Evolutionary conservation across 2,329 filamentous ascomycete genomes (phyloP), one percentile per base, ranked within the genome.

Genomic region (Cladophialophora immunda): DNA sequence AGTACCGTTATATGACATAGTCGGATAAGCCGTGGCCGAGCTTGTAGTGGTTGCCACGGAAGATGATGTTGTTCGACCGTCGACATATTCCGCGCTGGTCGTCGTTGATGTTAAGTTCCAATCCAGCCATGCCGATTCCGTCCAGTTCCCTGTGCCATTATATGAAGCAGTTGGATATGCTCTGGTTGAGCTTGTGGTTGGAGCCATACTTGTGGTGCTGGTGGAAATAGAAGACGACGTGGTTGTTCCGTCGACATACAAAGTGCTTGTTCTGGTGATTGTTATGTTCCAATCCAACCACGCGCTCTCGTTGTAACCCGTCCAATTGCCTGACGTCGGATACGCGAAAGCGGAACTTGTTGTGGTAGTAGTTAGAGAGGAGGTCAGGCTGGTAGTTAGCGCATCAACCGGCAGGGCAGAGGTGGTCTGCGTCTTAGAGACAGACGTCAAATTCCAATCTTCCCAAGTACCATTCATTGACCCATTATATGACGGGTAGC

Each of bases 241-340:
- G 7, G 45, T 50, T 50, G 4, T 19, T 27, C 45, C 45, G 22
- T 50, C 45, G 17, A 50, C 45, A 19, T 50, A 50, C 45, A 50
- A 13, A 9, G 45, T 50, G 15, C 45, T 50, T 50, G 45, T 50
- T 27, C 45, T 25, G 19, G 57, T 30, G 17, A 25, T 9, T 5
- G 38, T 30, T 6, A 32, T 1, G 22, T 19, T 59, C 57, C 57
- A 59, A 15, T 59, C 57, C 19, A 59, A 27, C 57, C 57, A 55
- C 53, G 53, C 38, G 57, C 29, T 41, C 27, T 41, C 38, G 57
- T 59, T 59, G 8, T 30, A 52, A 52, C 45, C 57, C 22, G 30
- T 59, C 57, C 57, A 59, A 17, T 59, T 59, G 25, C 36, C 57
- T 6, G 7, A 22, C 8, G 57, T 47, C 29, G 57, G 57, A 45